phyloP scores from a whole-genome alignment of 1,284 basidiomycete species.

The Polyporus tsugae region DNA sequence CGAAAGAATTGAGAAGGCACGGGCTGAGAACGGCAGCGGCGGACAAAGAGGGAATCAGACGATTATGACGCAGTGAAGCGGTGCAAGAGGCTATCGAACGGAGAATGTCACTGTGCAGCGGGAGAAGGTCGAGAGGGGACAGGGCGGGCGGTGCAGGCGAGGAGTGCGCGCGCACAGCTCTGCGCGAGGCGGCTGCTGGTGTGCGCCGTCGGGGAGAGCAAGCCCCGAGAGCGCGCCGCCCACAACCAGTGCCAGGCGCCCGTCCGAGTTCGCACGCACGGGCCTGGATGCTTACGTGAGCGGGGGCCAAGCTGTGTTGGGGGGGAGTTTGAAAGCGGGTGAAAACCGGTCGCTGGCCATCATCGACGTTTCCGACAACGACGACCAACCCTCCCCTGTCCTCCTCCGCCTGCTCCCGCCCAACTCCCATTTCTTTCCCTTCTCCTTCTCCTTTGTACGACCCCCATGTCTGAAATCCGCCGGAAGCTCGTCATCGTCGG shows the following conservation, averaged over 20 bases:
- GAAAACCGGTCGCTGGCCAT: slow-evolving; percentile 41
- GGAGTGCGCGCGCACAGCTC: neutral
- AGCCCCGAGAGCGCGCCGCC: slow-evolving; percentile 7
- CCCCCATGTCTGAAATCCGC: slow-evolving; percentile 55
- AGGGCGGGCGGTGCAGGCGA: neutral
- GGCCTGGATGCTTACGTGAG: slow-evolving; percentile 37
- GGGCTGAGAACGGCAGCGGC: no score
- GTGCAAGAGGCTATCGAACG: neutral
- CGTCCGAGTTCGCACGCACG: slow-evolving; percentile 35
- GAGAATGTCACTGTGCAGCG: neutral
- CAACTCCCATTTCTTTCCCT: slow-evolving; percentile 23
- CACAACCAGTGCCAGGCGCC: slow-evolving; percentile 14
- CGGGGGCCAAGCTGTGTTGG: slow-evolving; percentile 37
- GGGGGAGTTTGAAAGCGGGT: slow-evolving; percentile 40
- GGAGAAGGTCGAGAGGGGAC: neutral
- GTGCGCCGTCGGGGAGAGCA: slow-evolving; percentile 7
- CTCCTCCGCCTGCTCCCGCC: slow-evolving; percentile 26
- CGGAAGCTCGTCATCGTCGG: slow-evolving; percentile 66
- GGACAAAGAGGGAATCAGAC: neutral
- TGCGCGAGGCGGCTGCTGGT: no score
- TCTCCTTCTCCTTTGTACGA: slow-evolving; percentile 18
- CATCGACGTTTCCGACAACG: slow-evolving; percentile 36
- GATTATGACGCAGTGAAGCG: slow-evolving; percentile 1
- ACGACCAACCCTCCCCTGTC: slow-evolving; percentile 32
- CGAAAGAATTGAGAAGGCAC: neutral